Base-by-base conservation (phyloP, 2,329 filamentous ascomycete genomes). In the Aureobasidium vineae region DNA sequence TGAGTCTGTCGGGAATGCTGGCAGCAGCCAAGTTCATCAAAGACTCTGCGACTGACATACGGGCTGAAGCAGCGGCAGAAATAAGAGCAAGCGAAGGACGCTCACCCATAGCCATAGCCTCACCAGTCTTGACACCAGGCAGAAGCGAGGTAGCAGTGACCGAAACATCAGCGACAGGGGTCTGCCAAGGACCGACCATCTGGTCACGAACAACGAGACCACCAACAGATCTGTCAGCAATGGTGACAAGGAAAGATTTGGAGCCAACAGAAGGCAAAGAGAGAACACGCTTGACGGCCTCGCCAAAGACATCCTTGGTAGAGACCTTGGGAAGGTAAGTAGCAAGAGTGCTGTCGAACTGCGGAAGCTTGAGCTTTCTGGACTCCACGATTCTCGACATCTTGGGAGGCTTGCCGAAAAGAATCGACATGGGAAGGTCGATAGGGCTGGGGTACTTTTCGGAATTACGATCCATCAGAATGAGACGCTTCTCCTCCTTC, bases 61-160 rank as follows among this genome's bases (percentile, higher is more conserved):
- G 88, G 19, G 95, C 93, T 23, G 95, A 98, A 26, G 95, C 92
- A 50, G 88, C 90, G 3, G 94, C 86, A 5, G 91, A 94, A 67
- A 99, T 96, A 26, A 99, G 84, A 6, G 95, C 95, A 65, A 99
- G 80, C 0, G 88, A 90, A 49, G 93, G 91, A 79, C 90, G 95
- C 79, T 97, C 94, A 40, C 95, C 95, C 90, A 97, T 96, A 1
- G 92, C 89, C 91, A 98, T 97, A n/a, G 93, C 93, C 77, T 98
- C 95, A 71, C 95, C 95, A 33, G 88, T 90, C 73, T 85, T 88
- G 56, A 90, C 84, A 68, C 89, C 90, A 19, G 84, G 80, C 54
- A 87, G 85, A 71, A 97, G 87, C 2, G 91, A 90, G 0, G 91
- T 94, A 0, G 91, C 88, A 26, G 94, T 98, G 28, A 98, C 94